These are phyloP conservation scores for Solanum arcanum DNA, from an alignment of 257 asterid species.

Conservation along the genomic window DNA sequence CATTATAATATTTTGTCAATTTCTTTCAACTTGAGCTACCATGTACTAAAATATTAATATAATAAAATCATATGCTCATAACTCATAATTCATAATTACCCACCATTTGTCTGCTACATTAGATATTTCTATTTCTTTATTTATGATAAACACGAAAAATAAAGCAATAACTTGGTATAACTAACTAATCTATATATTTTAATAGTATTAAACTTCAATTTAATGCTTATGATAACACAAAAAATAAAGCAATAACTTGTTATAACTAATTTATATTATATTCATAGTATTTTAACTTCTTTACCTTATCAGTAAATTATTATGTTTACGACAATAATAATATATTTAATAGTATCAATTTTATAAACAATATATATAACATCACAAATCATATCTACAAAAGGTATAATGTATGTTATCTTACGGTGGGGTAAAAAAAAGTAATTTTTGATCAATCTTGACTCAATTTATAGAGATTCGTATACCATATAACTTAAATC, in stretches of 20 bases:
- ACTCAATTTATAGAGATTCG: too few relatives aligned
- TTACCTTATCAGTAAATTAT: not conserved
- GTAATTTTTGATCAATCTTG: not conserved
- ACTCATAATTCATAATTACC: not conserved
- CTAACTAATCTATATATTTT: too few relatives aligned
- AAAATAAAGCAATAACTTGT: not conserved
- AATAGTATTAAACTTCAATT: not conserved
- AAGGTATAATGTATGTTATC: too few relatives aligned
- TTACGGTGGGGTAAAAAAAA: not conserved
- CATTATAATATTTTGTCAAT: not conserved
- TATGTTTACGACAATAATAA: too few relatives aligned
- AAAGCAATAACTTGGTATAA: not conserved
- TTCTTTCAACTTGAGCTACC: not conserved
- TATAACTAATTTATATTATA: too few relatives aligned
- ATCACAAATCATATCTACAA: not conserved
- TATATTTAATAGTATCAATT: too few relatives aligned
- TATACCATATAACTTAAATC: not conserved
- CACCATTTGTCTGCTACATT: not conserved
- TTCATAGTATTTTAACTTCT: not conserved
- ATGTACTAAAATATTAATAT: not conserved
- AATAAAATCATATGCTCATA: not conserved
- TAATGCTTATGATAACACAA: not conserved
- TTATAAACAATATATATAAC: too few relatives aligned
- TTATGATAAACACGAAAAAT: not conserved
- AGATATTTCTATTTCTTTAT: not conserved